Evolutionary conservation across 495 filamentous ascomycete genomes (phyloP).

Genomic region (Pyronema omphalodes): DNA sequence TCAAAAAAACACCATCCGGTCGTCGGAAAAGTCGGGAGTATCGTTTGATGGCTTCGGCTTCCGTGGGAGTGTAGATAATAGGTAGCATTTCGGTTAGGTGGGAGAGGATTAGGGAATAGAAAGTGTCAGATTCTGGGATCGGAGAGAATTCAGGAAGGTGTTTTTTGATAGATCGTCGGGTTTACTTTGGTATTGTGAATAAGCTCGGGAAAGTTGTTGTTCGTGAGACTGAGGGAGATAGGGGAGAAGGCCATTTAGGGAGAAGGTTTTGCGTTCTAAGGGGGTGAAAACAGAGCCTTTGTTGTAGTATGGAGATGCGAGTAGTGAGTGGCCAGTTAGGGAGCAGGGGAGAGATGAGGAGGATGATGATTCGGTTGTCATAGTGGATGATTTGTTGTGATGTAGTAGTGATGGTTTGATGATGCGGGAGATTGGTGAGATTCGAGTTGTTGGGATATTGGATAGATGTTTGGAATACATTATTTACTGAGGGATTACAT

Average conservation of each 20-base stretch:
- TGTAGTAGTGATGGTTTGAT: no score
- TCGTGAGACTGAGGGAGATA: constrained; percentile 58
- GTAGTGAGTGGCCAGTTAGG: constrained; percentile 38
- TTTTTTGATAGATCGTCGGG: constrained; percentile 52
- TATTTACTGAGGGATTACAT: no score
- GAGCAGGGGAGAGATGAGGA: constrained; percentile 17
- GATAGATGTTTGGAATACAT: no score
- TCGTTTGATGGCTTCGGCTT: constrained; percentile 78
- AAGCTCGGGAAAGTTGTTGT: constrained; percentile 58
- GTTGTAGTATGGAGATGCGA: constrained; percentile 57
- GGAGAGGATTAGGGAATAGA: constrained; percentile 34
- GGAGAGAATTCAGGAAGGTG: constrained; percentile 63
- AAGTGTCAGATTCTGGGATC: constrained; percentile 46
- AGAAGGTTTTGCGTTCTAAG: constrained; percentile 50
- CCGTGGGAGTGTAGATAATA: constrained; percentile 77
- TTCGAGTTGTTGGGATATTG: no score
- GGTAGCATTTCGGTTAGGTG: constrained; percentile 74
- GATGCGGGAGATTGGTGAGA: no score
- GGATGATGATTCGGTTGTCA: no score
- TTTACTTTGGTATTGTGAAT: constrained; percentile 52
- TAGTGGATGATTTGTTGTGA: no score
- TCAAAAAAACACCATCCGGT: constrained; percentile 46
- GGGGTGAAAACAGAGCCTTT: constrained; percentile 62
- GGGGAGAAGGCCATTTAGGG: constrained; percentile 53
- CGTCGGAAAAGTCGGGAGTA: constrained; percentile 62